Percentiles rank a stretch among this genome's conserved stretches.
phyloP scores from a whole-genome alignment of 345 rosid species.

The Syzygium aqueum region DNA sequence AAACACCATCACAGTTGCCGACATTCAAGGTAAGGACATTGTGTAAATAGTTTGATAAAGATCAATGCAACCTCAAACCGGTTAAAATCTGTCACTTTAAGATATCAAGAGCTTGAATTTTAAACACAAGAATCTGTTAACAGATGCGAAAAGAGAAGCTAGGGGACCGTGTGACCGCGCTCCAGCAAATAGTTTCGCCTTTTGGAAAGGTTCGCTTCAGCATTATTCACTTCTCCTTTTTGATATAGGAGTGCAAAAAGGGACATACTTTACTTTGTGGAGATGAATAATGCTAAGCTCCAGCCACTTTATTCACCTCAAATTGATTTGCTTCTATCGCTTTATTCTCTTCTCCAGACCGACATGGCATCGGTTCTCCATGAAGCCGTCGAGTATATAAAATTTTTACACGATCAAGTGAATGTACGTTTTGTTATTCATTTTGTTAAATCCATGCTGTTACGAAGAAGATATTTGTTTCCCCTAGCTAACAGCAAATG shows the following conservation, averaged over 20 bases:
- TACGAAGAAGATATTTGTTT: not conserved
- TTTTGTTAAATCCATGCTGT: not conserved
- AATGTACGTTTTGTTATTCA: constrained; percentile 27
- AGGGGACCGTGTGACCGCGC: constrained; percentile 94
- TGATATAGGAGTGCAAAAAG: not conserved
- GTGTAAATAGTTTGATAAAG: too few species aligned
- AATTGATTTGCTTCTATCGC: not conserved
- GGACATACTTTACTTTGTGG: not conserved
- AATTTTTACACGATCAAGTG: constrained; percentile 72
- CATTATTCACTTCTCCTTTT: not conserved
- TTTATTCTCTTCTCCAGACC: constrained; percentile 35
- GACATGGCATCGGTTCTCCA: constrained; percentile 98
- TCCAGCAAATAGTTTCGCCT: constrained; percentile 94
- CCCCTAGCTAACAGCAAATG: not conserved
- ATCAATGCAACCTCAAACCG: not conserved
- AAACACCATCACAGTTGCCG: constrained; percentile 64
- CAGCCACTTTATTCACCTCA: not conserved
- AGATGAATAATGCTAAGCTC: not conserved
- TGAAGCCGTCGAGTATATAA: constrained; percentile 80
- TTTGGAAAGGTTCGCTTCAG: constrained; percentile 66
- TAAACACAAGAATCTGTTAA: not conserved
- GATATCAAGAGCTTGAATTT: not conserved
- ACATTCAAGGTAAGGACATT: constrained; percentile 59
- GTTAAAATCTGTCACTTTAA: not conserved
- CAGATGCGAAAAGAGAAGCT: constrained; percentile 93